Base-by-base conservation (phyloP, 2,329 filamentous ascomycete genomes). In the Stachybotrys elegans region DNA sequence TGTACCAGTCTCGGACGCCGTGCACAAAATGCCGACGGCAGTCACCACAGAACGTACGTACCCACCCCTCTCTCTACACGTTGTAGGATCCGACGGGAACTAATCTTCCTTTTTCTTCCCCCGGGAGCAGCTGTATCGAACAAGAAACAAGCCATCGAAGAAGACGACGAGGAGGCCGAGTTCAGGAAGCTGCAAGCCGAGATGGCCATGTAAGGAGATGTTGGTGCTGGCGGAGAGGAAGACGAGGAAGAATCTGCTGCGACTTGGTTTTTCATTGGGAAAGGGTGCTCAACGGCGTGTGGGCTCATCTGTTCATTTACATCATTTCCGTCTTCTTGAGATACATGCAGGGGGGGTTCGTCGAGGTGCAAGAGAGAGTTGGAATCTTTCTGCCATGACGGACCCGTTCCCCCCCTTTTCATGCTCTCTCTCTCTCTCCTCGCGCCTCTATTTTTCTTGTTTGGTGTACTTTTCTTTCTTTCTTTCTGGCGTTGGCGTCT, bases 101-200 rank as follows among this genome's bases (percentile, higher is more conserved):
- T 58, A 32, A 58, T n/a, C n/a, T n/a, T n/a, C n/a, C n/a, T n/a
- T n/a, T n/a, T n/a, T n/a, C n/a, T n/a, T n/a, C n/a, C n/a, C n/a
- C n/a, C n/a, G 11, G 16, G 37, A 37, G 38, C 40, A 67, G 65
- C 60, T 43, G 50, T 65, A 22, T 56, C 63, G 23, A 58, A 43
- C 51, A 62, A 57, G 56, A 60, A 57, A 44, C 56, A 79, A 54
- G 68, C 70, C 48, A 63, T 61, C 54, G 83, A 86, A 61, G 89
- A 95, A 65, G 91, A 96, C 65, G 92, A 97, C 76, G 93, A 97
- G 62, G 92, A 97, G 67, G 92, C 85, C 58, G 92, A 97, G 71
- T 74, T 97, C 60, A 81, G 86, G 67, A 96, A 93, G 70, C 69
- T 98, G 55, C 90, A 95, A 65, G 91, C 89, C 27, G 92, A 96